Base-by-base conservation (phyloP, 306 rosid genomes). In the Hylodesmum podocarpum region DNA sequence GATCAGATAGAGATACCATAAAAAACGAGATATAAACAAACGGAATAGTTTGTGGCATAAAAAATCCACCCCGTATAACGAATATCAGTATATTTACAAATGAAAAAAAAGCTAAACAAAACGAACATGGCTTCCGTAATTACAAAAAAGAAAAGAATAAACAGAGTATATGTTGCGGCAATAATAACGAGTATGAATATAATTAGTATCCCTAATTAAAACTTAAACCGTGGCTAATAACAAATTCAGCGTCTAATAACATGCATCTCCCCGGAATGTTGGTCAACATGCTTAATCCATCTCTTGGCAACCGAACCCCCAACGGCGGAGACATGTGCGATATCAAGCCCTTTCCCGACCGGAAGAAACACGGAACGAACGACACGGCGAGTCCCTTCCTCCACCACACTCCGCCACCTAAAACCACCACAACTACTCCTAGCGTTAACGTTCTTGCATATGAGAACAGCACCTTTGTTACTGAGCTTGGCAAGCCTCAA, bases 231-330 rank as follows among this genome's bases (percentile, higher is more conserved):
- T 24, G 9, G 22, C 0, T 3, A 53, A 33, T 5, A 8, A 28
- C 4, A 33, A 61, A 33, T 24, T 76, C 68, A 91, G 79, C 82
- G 84, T 74, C 97, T 75, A 77, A 95, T 90, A 21, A 92, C 92
- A 31, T 89, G 86, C 6, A 84, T 68, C 31, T 95, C 99, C 50
- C 99, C 99, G 0, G 99, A 90, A n/a, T 70, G 72, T 43, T 49
- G 97, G 88, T 95, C 99, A 41, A 88, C 49, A 61, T 92, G 93
- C 66, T 84, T 92, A 16, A 92, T 74, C 99, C 99, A 95, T 80
- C 73, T 88, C 55, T 64, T 66, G 11, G 49, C 62, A 28, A 62
- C 40, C 5, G 40, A 58, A 27, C 78, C 87, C 15, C 85, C 95
- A 2, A 70, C 27, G 31, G 81, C 79, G 0, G 95, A 89, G 10